These are phyloP conservation scores for Xylona heveae DNA, from an alignment of 495 filamentous ascomycete species.

Conservation along the genomic window DNA sequence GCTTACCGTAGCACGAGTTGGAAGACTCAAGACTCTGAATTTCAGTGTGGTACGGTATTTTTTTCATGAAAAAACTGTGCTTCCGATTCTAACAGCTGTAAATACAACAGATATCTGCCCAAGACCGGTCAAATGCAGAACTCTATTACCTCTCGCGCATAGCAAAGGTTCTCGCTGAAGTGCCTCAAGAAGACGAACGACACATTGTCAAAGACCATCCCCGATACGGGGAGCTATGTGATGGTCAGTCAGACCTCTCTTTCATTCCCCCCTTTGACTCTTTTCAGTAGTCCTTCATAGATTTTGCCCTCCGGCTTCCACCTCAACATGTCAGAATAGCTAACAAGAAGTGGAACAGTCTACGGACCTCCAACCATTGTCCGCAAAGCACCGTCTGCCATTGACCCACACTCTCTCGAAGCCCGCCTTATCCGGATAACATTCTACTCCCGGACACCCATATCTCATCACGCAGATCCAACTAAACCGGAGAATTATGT, in stretches of 20 bases:
- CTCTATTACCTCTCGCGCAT: slow-evolving; percentile 80
- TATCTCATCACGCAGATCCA: background rate
- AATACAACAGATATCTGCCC: slow-evolving; percentile 26
- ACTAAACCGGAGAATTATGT: slow-evolving; percentile 8
- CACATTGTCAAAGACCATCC: slow-evolving; percentile 36
- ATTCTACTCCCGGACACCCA: slow-evolving; percentile 23
- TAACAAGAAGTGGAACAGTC: no score
- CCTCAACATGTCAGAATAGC: no score
- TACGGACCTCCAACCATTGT: slow-evolving; percentile 45
- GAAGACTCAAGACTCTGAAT: slow-evolving; percentile 47
- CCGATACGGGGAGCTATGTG: slow-evolving; percentile 52
- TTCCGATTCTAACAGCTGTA: background rate
- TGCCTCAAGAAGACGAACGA: slow-evolving; percentile 28
- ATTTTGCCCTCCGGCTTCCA: background rate
- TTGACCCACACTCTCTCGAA: slow-evolving; percentile 49
- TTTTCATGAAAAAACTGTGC: background rate
- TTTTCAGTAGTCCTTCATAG: background rate
- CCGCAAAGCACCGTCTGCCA: slow-evolving; percentile 17
- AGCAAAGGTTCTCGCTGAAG: slow-evolving; percentile 44
- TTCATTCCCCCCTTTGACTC: no score
- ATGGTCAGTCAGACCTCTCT: slow-evolving; percentile 9
- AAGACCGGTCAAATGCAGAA: slow-evolving; percentile 69
- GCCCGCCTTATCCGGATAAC: slow-evolving; percentile 45
- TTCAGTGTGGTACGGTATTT: slow-evolving; percentile 28
- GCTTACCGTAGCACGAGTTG: slow-evolving; percentile 62